Evolutionary conservation across 2,329 filamentous ascomycete species (phyloP).

Genomic region (Sporothrix brasiliensis): DNA sequence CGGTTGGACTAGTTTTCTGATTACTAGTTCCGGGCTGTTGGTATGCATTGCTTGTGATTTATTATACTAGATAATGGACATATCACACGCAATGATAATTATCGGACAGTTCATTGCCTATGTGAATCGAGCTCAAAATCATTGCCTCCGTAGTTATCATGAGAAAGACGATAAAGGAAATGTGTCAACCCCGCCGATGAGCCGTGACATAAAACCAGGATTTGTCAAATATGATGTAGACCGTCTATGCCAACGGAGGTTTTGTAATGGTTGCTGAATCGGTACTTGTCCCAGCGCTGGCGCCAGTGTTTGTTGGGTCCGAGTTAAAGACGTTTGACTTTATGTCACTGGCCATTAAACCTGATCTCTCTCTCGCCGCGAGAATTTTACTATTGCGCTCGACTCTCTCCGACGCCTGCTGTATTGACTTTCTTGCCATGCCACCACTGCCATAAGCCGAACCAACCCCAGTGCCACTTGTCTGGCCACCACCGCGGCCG

Average conservation of each 20-base stretch:
- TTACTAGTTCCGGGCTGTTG: background rate
- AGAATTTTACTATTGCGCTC: conserved; percentile 64
- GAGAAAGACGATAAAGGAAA: background rate
- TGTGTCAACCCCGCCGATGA: too few relatives aligned
- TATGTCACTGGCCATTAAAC: conserved; percentile 62
- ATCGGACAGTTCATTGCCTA: background rate
- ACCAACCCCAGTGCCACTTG: conserved; percentile 40
- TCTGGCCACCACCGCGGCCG: conserved; percentile 38
- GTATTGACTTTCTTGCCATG: conserved; percentile 40
- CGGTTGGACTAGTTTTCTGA: background rate
- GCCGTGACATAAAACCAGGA: background rate
- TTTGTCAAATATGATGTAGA: background rate
- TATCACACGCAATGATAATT: background rate
- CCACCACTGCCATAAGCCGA: conserved; percentile 38
- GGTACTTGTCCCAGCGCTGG: background rate
- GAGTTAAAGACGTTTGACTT: conserved; percentile 63
- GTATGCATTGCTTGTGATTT: background rate
- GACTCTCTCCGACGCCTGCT: conserved; percentile 61
- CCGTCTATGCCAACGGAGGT: background rate
- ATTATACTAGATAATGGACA: background rate
- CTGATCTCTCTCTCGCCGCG: conserved; percentile 64
- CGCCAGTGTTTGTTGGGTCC: background rate
- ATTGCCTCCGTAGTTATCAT: background rate
- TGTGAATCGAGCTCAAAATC: background rate
- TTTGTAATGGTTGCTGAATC: background rate